Evolutionary conservation across 768 basidiomycete species (phyloP), one percentile per base, ranked within the genome.

Genomic region (Hydnum rufescens): DNA sequence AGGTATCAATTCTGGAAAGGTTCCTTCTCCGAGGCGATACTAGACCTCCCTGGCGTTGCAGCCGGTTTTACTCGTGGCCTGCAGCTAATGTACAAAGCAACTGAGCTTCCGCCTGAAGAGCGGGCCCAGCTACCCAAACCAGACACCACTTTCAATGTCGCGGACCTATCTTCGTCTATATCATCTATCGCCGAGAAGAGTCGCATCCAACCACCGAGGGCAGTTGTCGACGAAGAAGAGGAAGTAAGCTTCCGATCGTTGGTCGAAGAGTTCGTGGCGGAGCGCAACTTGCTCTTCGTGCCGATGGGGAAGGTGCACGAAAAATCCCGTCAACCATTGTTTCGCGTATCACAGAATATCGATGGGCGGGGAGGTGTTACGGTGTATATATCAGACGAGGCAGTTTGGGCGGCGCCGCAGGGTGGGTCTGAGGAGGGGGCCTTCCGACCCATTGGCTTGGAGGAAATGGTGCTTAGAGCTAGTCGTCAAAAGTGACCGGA

Each of bases 171-270:
- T 13, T 8, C 8, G 8, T 39, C 34, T 55, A n/a, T n/a, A n/a
- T n/a, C n/a, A n/a, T n/a, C n/a, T 32, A n/a, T 55, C 4, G 42
- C 46, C 28, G 42, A 18, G 26, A 51, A 54, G 52, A 44, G 79
- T 0, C 65, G 75, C 4, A 42, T 51, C 19, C 73, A 77, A 28
- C 67, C 74, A 2, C 74, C 82, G 50, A 26, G 8, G 8, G 6
- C 44, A 8, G 46, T 56, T 5, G 51, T 57, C 4, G 32, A 51
- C 3, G 34, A n/a, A 47, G 56, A 54, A 4, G 48, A 42, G 13
- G 92, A 95, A 62, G 80, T 96, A 58, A 92, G 89, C 2, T 97
- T 97, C 75, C 74, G 82, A 18, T 74, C 83, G 3, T 82, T 97
- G 53, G 92, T 90, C 49, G 95, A 97, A 64, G 93, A 95, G 26